Conservation (phyloP, 257 asterid genomes). For the Jaltomata sinuosa region DNA sequence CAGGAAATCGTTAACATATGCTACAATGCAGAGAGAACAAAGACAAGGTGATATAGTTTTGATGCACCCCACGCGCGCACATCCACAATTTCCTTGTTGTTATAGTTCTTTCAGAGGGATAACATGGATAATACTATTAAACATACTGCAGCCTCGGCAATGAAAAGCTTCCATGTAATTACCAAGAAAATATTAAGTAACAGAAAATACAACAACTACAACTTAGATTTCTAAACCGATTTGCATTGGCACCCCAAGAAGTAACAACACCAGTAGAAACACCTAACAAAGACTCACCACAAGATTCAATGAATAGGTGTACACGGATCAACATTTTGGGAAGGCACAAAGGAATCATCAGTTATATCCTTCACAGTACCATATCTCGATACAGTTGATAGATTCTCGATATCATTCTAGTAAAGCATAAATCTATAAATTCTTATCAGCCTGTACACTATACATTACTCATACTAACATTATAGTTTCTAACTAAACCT, state of each 20-base stretch:
- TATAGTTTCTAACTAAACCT: not conserved
- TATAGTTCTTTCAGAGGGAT: not conserved
- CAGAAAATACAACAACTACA: not conserved
- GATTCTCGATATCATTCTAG: not conserved
- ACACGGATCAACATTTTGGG: constrained; percentile 53
- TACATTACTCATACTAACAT: not conserved
- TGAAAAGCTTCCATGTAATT: not conserved
- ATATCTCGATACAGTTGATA: constrained; percentile 28
- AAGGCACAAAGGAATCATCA: constrained; percentile 39
- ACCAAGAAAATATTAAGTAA: not conserved
- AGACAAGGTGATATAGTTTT: not conserved
- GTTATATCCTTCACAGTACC: constrained; percentile 44
- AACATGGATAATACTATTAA: not conserved
- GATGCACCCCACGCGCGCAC: not conserved
- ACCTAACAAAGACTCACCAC: constrained; percentile 37
- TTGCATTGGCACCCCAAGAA: not conserved
- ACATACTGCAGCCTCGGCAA: not conserved
- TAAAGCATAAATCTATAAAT: not conserved
- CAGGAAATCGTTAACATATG: not conserved
- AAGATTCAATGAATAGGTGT: constrained; percentile 77
- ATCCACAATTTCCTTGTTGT: not conserved
- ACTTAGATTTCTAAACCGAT: not conserved
- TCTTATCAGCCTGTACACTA: not conserved
- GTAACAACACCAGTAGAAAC: not conserved
- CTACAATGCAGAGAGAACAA: not conserved